phyloP scores from a whole-genome alignment of 257 asterid species.

The Cordia subcordata region DNA sequence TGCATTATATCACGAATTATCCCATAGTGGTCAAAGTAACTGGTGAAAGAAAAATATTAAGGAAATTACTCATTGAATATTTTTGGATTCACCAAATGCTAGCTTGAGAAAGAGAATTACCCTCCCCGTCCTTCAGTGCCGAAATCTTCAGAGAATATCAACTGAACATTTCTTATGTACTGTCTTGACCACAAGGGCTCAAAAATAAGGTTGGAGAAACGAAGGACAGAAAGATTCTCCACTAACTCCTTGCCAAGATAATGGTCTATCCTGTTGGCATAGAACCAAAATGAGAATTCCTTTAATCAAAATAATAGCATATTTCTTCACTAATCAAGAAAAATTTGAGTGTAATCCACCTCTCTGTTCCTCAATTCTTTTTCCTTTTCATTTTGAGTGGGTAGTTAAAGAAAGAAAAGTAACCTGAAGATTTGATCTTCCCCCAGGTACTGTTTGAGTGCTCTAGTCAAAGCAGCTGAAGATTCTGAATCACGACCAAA shows the following conservation, averaged over 20 bases:
- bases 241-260: constrained; percentile 98
- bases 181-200: constrained; percentile 98
- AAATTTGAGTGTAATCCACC: neutral
- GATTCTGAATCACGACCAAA: constrained; percentile 97
- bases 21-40: constrained; percentile 95
- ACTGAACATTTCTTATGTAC: constrained; percentile 87
- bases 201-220: constrained; percentile 88
- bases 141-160: constrained; percentile 95
- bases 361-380: neutral
- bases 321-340: constrained; percentile 4
- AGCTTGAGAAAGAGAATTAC: constrained; percentile 37
- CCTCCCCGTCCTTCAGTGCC: constrained; percentile 99
- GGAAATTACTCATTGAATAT: constrained; percentile 6
- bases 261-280: constrained; percentile 78
- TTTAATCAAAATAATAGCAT: neutral
- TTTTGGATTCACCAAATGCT: constrained; percentile 5
- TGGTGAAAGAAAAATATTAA: constrained; percentile 23
- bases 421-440: constrained; percentile 97
- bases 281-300: constrained; percentile 5
- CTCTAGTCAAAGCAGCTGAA: constrained; percentile 81
- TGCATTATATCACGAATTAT: constrained; percentile 98
- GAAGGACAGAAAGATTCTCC: constrained; percentile 93
- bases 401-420: constrained; percentile 5
- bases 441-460: constrained; percentile 77
- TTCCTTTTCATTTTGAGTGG: neutral